These are phyloP conservation scores for Heteromeles arbutifolia DNA, from an alignment of 306 rosid species.

Conservation along the genomic window DNA sequence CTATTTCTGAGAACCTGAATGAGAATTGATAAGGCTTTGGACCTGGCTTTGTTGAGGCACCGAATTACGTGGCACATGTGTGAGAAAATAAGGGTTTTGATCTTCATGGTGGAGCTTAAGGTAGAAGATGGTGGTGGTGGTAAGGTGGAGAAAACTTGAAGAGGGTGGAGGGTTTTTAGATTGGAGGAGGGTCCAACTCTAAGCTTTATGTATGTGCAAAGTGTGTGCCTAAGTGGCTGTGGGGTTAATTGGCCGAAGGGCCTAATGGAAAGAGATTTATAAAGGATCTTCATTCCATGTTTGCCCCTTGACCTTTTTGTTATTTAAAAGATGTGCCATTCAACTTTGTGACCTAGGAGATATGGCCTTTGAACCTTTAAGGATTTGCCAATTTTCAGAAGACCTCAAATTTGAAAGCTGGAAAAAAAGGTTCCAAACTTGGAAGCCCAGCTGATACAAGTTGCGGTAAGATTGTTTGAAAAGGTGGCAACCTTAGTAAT, in stretches of 20 bases:
- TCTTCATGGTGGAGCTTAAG: constrained; percentile 34
- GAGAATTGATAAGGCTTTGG: constrained; percentile 40
- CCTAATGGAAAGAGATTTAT: neutral
- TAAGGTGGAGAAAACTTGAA: constrained; percentile 41
- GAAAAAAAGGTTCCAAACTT: neutral
- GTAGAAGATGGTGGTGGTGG: constrained; percentile 14
- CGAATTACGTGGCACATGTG: constrained; percentile 50
- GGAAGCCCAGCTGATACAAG: neutral
- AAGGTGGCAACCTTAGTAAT: constrained; percentile 10
- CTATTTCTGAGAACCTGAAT: constrained; percentile 18
- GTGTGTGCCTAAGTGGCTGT: neutral
- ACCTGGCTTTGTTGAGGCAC: constrained; percentile 46
- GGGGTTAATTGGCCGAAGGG: neutral
- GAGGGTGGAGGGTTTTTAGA: constrained; percentile 37
- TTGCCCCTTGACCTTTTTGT: constrained; percentile 44
- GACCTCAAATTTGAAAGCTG: constrained; percentile 14
- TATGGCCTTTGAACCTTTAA: neutral
- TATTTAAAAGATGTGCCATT: constrained; percentile 28
- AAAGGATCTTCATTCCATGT: constrained; percentile 24
- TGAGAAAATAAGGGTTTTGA: constrained; percentile 57
- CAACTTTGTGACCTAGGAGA: constrained; percentile 17
- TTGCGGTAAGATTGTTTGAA: constrained; percentile 23
- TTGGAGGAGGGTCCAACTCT: constrained; percentile 32
- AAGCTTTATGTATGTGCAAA: constrained; percentile 21
- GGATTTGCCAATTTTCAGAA: constrained; percentile 2